A percentile compares a stretch with the other conserved stretches of the same genome.
These are phyloP conservation scores for Aleurites moluccanus DNA, from an alignment of 441 rosid species.

Conservation along the genomic window DNA sequence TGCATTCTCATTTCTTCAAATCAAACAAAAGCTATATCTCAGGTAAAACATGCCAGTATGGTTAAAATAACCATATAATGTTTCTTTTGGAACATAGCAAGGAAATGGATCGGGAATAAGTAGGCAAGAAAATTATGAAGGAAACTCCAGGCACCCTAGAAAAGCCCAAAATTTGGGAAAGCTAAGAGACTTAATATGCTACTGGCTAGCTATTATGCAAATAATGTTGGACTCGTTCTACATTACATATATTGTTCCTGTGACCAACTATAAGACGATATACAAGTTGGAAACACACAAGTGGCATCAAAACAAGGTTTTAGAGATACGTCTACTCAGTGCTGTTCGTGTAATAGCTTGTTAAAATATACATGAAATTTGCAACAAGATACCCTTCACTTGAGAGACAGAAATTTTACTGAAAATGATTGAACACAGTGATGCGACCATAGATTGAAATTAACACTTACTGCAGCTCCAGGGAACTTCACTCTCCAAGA, in stretches of 20 bases:
- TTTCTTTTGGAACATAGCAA: not conserved
- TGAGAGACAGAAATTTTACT: not conserved
- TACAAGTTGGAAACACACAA: not conserved
- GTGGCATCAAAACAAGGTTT: not conserved
- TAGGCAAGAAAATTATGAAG: not conserved
- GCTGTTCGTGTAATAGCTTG: not conserved
- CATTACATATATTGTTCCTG: not conserved
- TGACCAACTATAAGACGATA: not conserved
- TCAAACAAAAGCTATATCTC: not conserved
- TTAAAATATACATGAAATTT: not conserved
- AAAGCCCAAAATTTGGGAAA: not conserved
- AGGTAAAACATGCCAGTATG: not conserved
- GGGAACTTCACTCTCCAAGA: conserved; percentile 26
- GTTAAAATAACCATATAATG: not conserved
- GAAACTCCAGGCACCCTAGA: not conserved
- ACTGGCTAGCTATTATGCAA: not conserved
- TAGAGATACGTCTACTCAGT: not conserved
- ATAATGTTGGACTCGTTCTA: not conserved
- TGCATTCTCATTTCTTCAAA: not conserved
- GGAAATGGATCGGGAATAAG: not conserved
- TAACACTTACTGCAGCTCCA: conserved; percentile 44
- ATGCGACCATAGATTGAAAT: not conserved
- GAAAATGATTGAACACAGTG: conserved; percentile 1
- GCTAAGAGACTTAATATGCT: not conserved
- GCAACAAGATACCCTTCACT: not conserved